Percentiles rank a stretch among this genome's conserved stretches.
phyloP scores from a whole-genome alignment of 2,329 filamentous ascomycete species.

The Verticillium klebahnii region DNA sequence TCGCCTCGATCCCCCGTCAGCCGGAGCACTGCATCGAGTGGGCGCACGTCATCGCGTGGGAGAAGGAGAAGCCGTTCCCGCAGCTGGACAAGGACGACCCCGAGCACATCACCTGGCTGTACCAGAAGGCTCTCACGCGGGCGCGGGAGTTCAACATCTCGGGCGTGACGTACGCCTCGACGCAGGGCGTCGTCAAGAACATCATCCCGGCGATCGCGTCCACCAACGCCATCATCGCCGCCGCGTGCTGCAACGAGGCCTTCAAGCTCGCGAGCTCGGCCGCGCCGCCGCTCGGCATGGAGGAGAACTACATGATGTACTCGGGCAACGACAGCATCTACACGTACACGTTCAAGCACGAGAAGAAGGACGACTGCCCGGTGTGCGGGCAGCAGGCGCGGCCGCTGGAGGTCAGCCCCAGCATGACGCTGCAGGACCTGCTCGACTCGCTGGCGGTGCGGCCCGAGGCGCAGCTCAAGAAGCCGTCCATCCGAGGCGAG shows the following conservation, averaged over 20 bases:
- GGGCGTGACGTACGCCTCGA: constrained; percentile 91
- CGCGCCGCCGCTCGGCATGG: constrained; percentile 73
- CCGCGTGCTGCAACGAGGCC: constrained; percentile 93
- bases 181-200: constrained; percentile 97
- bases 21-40: constrained; percentile 98
- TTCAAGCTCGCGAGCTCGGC: constrained; percentile 85
- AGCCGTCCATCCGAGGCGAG: constrained; percentile 76
- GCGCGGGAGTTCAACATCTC: constrained; percentile 85
- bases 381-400: constrained; percentile 85
- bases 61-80: constrained; percentile 76
- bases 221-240: constrained; percentile 94
- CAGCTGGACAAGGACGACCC: constrained; percentile 92
- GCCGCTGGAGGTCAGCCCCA: constrained; percentile 65
- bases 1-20: constrained; percentile 93
- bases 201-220: constrained; percentile 98
- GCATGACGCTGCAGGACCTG: constrained; percentile 74
- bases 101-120: constrained; percentile 96
- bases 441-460: constrained; percentile 77
- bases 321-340: constrained; percentile 94
- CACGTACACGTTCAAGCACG: constrained; percentile 94
- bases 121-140: constrained; percentile 73
- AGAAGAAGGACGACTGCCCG: constrained; percentile 91
- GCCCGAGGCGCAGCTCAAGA: constrained; percentile 90
- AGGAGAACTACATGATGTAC: constrained; percentile 99
- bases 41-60: constrained; percentile 98